Base-by-base conservation (phyloP, 2,329 filamentous ascomycete species). In the Coniella vitis region DNA sequence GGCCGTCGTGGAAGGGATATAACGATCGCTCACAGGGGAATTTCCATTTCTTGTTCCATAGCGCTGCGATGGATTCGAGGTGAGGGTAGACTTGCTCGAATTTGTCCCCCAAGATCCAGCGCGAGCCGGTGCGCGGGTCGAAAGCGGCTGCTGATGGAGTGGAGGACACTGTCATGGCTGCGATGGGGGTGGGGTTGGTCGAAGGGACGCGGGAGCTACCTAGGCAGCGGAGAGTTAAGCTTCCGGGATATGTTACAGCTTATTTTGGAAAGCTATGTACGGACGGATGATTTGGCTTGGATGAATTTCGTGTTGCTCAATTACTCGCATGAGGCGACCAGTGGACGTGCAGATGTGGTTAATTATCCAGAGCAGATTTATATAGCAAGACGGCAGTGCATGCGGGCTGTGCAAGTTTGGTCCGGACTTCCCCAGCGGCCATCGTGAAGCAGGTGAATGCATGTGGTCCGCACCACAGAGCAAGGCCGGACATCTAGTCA, bases 41-140 rank as follows among this genome's bases (percentile, higher is more conserved):
- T 64, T 82, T 82, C 85, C 85, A 90, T 65, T 87, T 88, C 9
- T 81, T 85, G 66, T 87, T 81, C 85, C 86, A 90, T 21, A 86
- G 67, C 13, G 74, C 74, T 58, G 76, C 69, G 56, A 83, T 44
- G 32, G 32, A 41, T 4, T 22, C 40, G 14, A 42, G 47, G 19
- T 49, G 40, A 7, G 40, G 40, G 32, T 42, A 42, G 17, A 36
- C 31, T 20, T 42, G 38, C 22, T 44, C 40, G 19, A 49, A 49
- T 8, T 47, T 47, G 13, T 47, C 45, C 13, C 45, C 45, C 2
- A 47, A 25, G 4, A 40, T 34, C 44, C 45, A 47, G 14, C 36
- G 19, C 13, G 45, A 47, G 12, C 37, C 45, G 12, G 37, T 40
- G 19, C 45, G 29, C 7, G 37, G 45, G 9, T 47, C 29, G 5